phyloP scores from a whole-genome alignment of 2,329 filamentous ascomycete genomes.

The Spiromastix sp. region DNA sequence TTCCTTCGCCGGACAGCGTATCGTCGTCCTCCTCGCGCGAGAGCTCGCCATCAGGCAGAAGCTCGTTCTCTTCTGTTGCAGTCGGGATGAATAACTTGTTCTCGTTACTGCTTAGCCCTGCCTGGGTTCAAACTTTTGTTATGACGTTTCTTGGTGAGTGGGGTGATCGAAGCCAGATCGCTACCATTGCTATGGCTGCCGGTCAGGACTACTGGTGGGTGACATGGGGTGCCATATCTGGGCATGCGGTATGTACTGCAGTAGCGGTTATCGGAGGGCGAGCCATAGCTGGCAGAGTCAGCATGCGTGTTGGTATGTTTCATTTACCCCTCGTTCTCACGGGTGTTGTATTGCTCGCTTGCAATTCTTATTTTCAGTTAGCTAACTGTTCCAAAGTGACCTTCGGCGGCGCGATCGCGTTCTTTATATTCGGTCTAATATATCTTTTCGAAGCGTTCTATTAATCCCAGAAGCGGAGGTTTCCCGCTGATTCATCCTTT shows the following conservation, averaged over 20 bases:
- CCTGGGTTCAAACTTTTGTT: slow-evolving; percentile 97
- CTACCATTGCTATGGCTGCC: slow-evolving; percentile 96
- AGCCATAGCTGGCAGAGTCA: slow-evolving; percentile 86
- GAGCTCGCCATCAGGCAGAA: slow-evolving; percentile 40
- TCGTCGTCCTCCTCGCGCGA: slow-evolving; percentile 63
- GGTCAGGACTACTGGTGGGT: slow-evolving; percentile 99
- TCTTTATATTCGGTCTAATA: slow-evolving; percentile 83
- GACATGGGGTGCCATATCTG: slow-evolving; percentile 73
- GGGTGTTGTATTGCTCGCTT: background rate
- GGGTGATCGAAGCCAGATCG: slow-evolving; percentile 96
- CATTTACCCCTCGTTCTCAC: background rate
- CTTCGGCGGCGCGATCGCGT: slow-evolving; percentile 79
- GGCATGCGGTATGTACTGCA: slow-evolving; percentile 82
- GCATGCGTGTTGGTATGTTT: slow-evolving; percentile 84
- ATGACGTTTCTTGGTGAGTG: slow-evolving; percentile 99
- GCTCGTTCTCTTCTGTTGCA: slow-evolving; percentile 34
- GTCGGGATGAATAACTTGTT: slow-evolving; percentile 74
- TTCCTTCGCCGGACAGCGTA: slow-evolving; percentile 70
- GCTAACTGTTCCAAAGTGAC: slow-evolving; percentile 68
- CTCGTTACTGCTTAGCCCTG: slow-evolving; percentile 79
- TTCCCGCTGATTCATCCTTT: background rate
- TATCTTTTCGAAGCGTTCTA: slow-evolving; percentile 76
- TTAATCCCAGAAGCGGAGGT: slow-evolving; percentile 19
- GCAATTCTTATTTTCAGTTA: too few species aligned
- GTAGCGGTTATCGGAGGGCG: slow-evolving; percentile 85